Evolutionary conservation across 2,329 filamentous ascomycete species (phyloP).

Genomic region (Colletotrichum viniferum): DNA sequence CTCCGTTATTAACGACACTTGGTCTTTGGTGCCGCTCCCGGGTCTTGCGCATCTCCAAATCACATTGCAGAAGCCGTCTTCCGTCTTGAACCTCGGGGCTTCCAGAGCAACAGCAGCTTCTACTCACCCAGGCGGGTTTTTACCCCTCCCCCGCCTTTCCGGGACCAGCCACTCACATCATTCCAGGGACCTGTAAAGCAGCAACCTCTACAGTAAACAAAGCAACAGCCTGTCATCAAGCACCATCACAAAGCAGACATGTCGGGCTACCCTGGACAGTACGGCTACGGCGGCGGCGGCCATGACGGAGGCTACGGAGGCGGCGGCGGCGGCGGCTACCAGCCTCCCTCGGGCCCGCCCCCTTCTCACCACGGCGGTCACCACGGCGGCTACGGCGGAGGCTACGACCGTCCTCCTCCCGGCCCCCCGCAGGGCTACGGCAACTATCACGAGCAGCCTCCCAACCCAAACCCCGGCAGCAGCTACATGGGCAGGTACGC

Average conservation of each 20-base stretch:
- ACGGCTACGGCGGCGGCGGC: slow-evolving; percentile 38
- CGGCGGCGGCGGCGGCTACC: slow-evolving; percentile 34
- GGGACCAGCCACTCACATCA: slow-evolving; percentile 8
- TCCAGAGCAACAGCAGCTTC: neutral
- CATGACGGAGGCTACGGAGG: slow-evolving; percentile 33
- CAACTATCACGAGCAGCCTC: slow-evolving; percentile 28
- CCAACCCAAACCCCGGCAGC: slow-evolving; percentile 23
- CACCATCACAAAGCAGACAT: slow-evolving; percentile 21
- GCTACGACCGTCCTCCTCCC: slow-evolving; percentile 19
- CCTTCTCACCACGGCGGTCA: slow-evolving; percentile 21
- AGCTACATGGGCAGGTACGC: slow-evolving; percentile 24
- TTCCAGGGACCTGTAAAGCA: neutral
- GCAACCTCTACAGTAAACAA: neutral
- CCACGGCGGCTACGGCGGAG: slow-evolving; percentile 21
- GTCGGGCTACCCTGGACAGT: slow-evolving; percentile 42
- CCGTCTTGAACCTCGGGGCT: neutral
- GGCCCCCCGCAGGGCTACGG: slow-evolving; percentile 28
- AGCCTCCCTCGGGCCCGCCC: slow-evolving; percentile 28
- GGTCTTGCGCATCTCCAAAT: neutral
- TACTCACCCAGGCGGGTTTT: slow-evolving; percentile 7
- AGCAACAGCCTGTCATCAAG: neutral
- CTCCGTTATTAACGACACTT: slow-evolving; percentile 4
- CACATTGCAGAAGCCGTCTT: neutral
- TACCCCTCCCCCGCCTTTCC: slow-evolving; percentile 7
- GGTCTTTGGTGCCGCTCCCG: neutral